These are phyloP conservation scores for Talaromyces sp. DNA, from an alignment of 2,329 filamentous ascomycete species.

Conservation along the genomic window DNA sequence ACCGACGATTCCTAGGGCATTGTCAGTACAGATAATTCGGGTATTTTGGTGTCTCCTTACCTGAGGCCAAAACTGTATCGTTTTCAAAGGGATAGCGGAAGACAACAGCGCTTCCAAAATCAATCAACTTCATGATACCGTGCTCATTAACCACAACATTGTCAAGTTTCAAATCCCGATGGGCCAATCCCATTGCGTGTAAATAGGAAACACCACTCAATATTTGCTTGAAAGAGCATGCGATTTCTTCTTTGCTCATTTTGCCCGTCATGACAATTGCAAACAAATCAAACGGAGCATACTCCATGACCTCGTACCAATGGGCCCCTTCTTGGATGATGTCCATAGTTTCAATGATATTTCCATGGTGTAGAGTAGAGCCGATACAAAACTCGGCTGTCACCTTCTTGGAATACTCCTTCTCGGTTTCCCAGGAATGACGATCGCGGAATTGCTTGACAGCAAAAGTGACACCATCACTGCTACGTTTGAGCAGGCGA, in stretches of 20 bases:
- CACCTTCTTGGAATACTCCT: constrained; percentile 96
- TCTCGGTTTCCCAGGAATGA: constrained; percentile 88
- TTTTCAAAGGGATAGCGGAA: constrained; percentile 97
- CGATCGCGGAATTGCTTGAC: constrained; percentile 94
- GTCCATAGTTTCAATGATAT: constrained; percentile 96
- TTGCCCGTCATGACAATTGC: constrained; percentile 98
- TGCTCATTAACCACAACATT: constrained; percentile 96
- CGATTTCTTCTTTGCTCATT: constrained; percentile 87
- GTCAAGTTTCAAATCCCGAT: constrained; percentile 92
- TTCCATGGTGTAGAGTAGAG: constrained; percentile 92
- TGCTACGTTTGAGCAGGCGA: constrained; percentile 85
- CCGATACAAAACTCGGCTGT: constrained; percentile 98
- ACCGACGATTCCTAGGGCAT: constrained; percentile 61
- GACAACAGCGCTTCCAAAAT: constrained; percentile 95
- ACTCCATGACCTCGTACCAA: constrained; percentile 99
- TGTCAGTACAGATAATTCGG: neutral
- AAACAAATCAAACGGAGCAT: constrained; percentile 91
- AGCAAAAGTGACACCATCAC: constrained; percentile 89
- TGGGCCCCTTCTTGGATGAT: constrained; percentile 89
- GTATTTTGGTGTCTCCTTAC: constrained; percentile 46
- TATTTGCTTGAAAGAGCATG: constrained; percentile 89
- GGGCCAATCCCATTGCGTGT: constrained; percentile 89
- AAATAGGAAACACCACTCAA: constrained; percentile 90
- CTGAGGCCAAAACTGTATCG: constrained; percentile 72
- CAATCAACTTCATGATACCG: constrained; percentile 99